Base-by-base conservation (phyloP, 768 basidiomycete species). In the Lentinula sp. region DNA sequence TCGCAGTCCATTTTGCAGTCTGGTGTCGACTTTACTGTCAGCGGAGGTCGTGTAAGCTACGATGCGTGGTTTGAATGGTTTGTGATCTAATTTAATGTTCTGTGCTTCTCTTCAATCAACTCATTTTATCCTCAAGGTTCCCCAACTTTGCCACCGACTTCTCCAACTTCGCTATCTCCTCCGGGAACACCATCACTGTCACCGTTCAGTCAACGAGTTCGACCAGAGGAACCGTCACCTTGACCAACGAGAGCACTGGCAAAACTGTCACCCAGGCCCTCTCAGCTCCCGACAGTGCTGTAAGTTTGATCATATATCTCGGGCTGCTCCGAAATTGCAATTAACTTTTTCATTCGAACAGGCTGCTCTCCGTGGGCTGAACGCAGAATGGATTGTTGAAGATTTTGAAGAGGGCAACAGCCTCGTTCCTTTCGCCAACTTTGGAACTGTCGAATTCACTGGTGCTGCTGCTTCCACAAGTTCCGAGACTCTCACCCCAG, bases 401-500 rank as follows among this genome's bases (percentile, higher is more conserved):
- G 60, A 61, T 51, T 61, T 61, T 18, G 60, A 61, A 31, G 50
- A 53, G 32, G 52, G 42, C n/a, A 37, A 51, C 42, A 16, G 7
- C 16, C 42, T 68, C 10, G 75, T 76, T n/a, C 71, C 72, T 28
- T 71, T 76, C 59, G 71, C 75, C 46, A 71, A 75, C 72, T 76
- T 72, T 49, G 73, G 73, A 65, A 71, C 71, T 31, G 73, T 75
- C 64, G 71, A 70, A 39, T 76, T 76, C 68, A 73, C 69, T 39
- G 65, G 64, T 56, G 73, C 72, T 23, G 60, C 63, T n/a, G 74
- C 74, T 3, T 65, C 63, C 5, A 69, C 68, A 13, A 18, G 42
- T 34, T 67, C 69, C n/a, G 71, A 71, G 59, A 61, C 57, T 46
- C 61, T 65, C 16, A 65, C 65, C 31, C 71, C 71, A 50, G 59